Percentiles rank a stretch among this genome's conserved stretches.
phyloP scores from a whole-genome alignment of 106 monocot species.

The Posidonia australis region DNA sequence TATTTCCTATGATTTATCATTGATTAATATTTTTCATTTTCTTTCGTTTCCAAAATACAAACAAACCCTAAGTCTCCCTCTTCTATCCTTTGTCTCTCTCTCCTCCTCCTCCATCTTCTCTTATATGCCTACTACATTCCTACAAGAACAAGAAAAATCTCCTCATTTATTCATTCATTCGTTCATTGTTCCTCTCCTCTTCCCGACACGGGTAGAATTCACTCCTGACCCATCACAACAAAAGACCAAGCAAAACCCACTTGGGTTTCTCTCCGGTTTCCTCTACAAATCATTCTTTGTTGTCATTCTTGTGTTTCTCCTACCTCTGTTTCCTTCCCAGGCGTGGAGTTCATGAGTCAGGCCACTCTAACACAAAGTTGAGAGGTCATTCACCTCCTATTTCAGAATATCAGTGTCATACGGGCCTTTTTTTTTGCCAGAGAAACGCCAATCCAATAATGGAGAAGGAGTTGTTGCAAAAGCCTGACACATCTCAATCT shows the following conservation, averaged over 20 bases:
- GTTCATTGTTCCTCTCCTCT: background rate
- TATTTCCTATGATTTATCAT: no score
- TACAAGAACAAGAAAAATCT: background rate
- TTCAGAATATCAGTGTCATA: conserved; percentile 82
- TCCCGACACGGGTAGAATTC: background rate
- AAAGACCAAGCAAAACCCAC: background rate
- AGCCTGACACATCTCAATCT: no score
- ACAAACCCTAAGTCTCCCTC: no score
- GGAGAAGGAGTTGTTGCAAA: no score
- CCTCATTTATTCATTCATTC: background rate
- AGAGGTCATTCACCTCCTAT: conserved; percentile 75
- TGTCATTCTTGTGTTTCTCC: conserved; percentile 26
- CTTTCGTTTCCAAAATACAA: no score
- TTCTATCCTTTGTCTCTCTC: no score
- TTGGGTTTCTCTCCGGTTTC: conserved; percentile 12
- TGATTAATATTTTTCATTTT: no score
- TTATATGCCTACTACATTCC: background rate
- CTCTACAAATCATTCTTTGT: conserved; percentile 39
- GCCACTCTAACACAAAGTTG: conserved; percentile 38
- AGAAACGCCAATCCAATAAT: no score
- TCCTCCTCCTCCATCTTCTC: background rate
- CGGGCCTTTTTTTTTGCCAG: no score
- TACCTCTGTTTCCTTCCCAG: conserved; percentile 46
- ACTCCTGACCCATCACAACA: background rate
- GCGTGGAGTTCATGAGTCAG: conserved; percentile 37